These are phyloP conservation scores for Talaromyces marneffei DNA, from an alignment of 2,329 filamentous ascomycete genomes.

Conservation along the genomic window DNA sequence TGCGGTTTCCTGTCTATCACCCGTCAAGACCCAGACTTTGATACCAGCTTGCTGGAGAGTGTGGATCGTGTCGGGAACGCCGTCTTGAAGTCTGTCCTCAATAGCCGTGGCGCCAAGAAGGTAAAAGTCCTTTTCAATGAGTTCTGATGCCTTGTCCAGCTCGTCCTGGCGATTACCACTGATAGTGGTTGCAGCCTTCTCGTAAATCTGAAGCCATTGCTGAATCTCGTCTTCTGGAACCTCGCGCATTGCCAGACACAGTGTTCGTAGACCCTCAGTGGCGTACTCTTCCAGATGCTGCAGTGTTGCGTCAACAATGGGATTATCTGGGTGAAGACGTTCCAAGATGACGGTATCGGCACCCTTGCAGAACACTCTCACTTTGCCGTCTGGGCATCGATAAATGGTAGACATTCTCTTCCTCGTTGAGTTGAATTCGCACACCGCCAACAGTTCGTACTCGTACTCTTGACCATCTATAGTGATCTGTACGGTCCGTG, in stretches of 20 bases:
- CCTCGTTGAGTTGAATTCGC: slow-evolving; percentile 95
- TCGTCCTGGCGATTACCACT: slow-evolving; percentile 89
- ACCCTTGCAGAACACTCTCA: slow-evolving; percentile 90
- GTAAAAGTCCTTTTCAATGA: slow-evolving; percentile 88
- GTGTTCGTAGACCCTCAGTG: slow-evolving; percentile 86
- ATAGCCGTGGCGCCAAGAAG: slow-evolving; percentile 94
- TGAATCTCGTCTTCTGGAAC: slow-evolving; percentile 81
- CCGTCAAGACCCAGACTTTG: slow-evolving; percentile 97
- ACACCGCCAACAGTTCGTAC: slow-evolving; percentile 91
- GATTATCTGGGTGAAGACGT: slow-evolving; percentile 74
- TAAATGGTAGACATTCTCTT: slow-evolving; percentile 99
- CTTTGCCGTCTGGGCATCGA: slow-evolving; percentile 90
- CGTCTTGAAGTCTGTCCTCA: slow-evolving; percentile 93
- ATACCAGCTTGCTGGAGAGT: slow-evolving; percentile 94
- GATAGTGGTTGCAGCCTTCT: slow-evolving; percentile 82
- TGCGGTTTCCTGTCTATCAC: slow-evolving; percentile 94
- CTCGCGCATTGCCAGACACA: slow-evolving; percentile 92
- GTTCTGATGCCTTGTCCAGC: slow-evolving; percentile 90
- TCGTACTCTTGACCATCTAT: slow-evolving; percentile 67
- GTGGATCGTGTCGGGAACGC: slow-evolving; percentile 95
- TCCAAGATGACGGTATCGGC: slow-evolving; percentile 97
- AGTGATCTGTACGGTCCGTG: slow-evolving; percentile 77
- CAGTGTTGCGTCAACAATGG: slow-evolving; percentile 81
- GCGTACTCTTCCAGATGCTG: slow-evolving; percentile 98
- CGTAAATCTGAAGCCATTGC: slow-evolving; percentile 81